Evolutionary conservation across 345 rosid genomes (phyloP), one percentile per base, ranked within the genome.

Genomic region (Streptanthus diversifolius): DNA sequence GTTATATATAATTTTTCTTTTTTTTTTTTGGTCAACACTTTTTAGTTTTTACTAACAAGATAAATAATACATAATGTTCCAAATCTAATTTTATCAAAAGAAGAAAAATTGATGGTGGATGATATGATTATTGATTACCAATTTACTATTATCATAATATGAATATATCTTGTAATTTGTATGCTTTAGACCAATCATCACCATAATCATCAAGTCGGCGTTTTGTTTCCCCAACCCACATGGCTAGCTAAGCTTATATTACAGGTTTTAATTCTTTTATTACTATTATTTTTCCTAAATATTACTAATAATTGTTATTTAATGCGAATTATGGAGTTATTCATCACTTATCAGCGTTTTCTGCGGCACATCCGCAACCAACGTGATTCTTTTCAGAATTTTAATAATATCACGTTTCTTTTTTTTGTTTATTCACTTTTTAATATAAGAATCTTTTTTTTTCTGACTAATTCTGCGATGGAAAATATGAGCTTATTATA

Each of bases 171-270:
- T 18, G 52, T 47, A 25, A 1, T 18, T 47, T 47, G 2, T 47
- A 19, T 47, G 52, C 24, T 18, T 18, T 47, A 18, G 0, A 47
- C 52, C 25, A 47, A 19, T 57, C 53, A 66, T 65, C 33, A 73
- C 41, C 37, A 63, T 35, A 33, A 72, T 43, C 49, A 65, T 36
- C 41, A 73, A 59, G 49, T 35, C 58, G 71, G 77, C 71, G 59
- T 65, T 36, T 47, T 47, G 72, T 36, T 73, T 65, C 66, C n/a
- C n/a, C n/a, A n/a, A n/a, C n/a, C 66, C 77, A 73, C 77, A 18
- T 73, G 77, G 52, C 45, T 41, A 51, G 36, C 63, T 61, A 51
- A 12, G 56, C 33, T 17, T 51, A 61, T 49, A 19, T 37, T 41
- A 14, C 18, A 41, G 47, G 47, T 41, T 14, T 41, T 41, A 41